Percentiles rank a stretch among this genome's conserved stretches.
phyloP scores from a whole-genome alignment of 768 basidiomycete genomes.

The Panaeolus papilionaceus region DNA sequence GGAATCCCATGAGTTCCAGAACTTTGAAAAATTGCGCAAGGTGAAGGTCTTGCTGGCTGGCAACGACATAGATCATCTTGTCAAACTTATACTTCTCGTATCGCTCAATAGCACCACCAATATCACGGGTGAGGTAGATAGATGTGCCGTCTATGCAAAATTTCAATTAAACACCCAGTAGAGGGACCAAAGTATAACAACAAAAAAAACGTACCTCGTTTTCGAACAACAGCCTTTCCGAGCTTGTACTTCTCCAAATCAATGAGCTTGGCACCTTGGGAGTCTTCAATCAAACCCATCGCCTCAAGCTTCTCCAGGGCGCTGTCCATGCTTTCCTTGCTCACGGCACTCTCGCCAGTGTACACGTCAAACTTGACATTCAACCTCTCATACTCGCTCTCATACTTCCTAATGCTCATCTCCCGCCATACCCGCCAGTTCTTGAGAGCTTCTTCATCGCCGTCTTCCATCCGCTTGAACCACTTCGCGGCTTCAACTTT shows the following conservation, averaged over 20 bases:
- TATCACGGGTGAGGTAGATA: slow-evolving; percentile 94
- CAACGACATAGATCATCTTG: slow-evolving; percentile 93
- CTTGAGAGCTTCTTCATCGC: slow-evolving; percentile 80
- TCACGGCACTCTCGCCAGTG: slow-evolving; percentile 87
- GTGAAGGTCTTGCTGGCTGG: slow-evolving; percentile 88
- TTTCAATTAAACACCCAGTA: not conserved
- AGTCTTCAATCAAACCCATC: slow-evolving; percentile 77
- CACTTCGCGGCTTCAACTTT: slow-evolving; percentile 80
- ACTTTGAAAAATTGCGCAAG: slow-evolving; percentile 94
- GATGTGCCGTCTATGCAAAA: slow-evolving; percentile 79
- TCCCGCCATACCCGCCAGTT: slow-evolving; percentile 96
- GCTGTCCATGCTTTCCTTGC: slow-evolving; percentile 73
- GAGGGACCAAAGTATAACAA: not conserved
- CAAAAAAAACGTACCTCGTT: slow-evolving; percentile 61
- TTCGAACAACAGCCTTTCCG: slow-evolving; percentile 88
- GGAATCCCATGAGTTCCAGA: slow-evolving; percentile 86
- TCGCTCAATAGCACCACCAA: slow-evolving; percentile 91
- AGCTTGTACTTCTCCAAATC: slow-evolving; percentile 91
- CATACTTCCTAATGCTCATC: slow-evolving; percentile 89
- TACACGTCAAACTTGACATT: slow-evolving; percentile 95
- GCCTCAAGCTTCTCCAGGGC: slow-evolving; percentile 72
- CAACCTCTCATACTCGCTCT: slow-evolving; percentile 83
- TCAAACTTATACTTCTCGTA: slow-evolving; percentile 88
- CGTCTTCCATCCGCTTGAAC: slow-evolving; percentile 96
- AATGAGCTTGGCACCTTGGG: slow-evolving; percentile 83